A percentile compares a stretch with the other conserved stretches of the same genome.
phyloP scores from a whole-genome alignment of 345 rosid species.

The Bruguiera parviflora region DNA sequence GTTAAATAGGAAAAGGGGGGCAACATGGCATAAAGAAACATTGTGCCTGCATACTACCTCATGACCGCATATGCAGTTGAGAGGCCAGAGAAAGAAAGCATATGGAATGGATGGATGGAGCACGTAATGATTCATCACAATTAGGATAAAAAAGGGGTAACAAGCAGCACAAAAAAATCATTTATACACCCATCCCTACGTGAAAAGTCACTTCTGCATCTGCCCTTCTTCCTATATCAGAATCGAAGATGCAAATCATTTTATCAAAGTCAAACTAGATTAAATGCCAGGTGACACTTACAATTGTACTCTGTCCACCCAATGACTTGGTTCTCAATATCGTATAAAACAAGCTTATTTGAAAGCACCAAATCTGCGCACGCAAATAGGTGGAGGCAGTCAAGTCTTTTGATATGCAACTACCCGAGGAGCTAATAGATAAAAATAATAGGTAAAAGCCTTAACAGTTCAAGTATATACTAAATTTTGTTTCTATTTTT shows the following conservation, averaged over 20 bases:
- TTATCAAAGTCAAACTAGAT: neutral
- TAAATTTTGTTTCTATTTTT: neutral
- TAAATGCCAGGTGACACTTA: slow-evolving; percentile 38
- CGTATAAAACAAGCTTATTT: slow-evolving; percentile 75
- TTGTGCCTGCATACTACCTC: too few relatives aligned
- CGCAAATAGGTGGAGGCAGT: neutral
- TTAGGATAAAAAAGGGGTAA: too few relatives aligned
- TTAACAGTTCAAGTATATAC: neutral
- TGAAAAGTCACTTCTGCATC: too few relatives aligned
- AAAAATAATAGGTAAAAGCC: neutral
- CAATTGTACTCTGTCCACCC: slow-evolving; percentile 90
- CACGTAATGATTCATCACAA: too few relatives aligned
- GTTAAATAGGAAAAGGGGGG: too few relatives aligned
- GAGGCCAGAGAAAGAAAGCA: too few relatives aligned
- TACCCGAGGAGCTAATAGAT: neutral
- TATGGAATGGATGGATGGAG: too few relatives aligned
- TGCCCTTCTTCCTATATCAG: too few relatives aligned
- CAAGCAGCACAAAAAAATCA: too few relatives aligned
- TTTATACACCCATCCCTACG: too few relatives aligned
- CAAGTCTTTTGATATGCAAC: neutral
- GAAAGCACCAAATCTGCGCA: slow-evolving; percentile 77
- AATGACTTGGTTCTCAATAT: slow-evolving; percentile 61
- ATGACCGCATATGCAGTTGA: too few relatives aligned
- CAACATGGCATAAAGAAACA: too few relatives aligned
- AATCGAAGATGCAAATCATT: neutral